These are phyloP conservation scores for Malus sieversii DNA, from an alignment of 306 rosid genomes.

Conservation along the genomic window DNA sequence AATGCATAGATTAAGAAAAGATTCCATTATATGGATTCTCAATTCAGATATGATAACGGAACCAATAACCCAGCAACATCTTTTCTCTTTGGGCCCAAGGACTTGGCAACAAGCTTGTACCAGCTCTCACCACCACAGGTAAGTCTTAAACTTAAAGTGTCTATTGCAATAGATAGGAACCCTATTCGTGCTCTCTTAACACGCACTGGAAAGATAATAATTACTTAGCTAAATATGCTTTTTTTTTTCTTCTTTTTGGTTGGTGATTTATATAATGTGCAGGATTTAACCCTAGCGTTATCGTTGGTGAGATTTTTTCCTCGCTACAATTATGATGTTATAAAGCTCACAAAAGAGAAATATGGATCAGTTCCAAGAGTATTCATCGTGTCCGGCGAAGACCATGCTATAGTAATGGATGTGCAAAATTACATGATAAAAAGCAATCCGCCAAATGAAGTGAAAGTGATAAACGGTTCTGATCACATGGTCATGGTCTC, in stretches of 20 bases:
- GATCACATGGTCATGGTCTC: slow-evolving; percentile 51
- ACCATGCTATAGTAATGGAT: slow-evolving; percentile 2
- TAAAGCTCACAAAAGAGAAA: too few relatives aligned
- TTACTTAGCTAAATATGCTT: too few relatives aligned
- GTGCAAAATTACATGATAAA: slow-evolving; percentile 15
- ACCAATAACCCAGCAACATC: slow-evolving; percentile 7
- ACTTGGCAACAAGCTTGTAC: slow-evolving; percentile 18
- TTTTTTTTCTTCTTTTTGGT: too few relatives aligned
- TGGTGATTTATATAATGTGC: too few relatives aligned
- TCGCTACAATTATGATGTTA: too few relatives aligned
- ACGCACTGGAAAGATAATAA: too few relatives aligned
- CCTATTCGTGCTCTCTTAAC: too few relatives aligned
- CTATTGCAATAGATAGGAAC: too few relatives aligned
- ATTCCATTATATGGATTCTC: neutral
- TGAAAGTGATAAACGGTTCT: slow-evolving; percentile 21
- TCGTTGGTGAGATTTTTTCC: neutral
- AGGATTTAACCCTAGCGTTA: neutral
- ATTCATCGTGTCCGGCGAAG: slow-evolving; percentile 1
- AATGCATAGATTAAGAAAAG: neutral
- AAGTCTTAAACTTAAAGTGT: neutral
- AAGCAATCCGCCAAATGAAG: neutral
- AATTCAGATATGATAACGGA: neutral
- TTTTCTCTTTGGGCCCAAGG: slow-evolving; percentile 10
- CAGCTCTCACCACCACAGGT: slow-evolving; percentile 38
- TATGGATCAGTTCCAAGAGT: slow-evolving; percentile 7